Conservation (phyloP, 1,139 yeast species). For the Scheffersomyces illinoinensis region DNA sequence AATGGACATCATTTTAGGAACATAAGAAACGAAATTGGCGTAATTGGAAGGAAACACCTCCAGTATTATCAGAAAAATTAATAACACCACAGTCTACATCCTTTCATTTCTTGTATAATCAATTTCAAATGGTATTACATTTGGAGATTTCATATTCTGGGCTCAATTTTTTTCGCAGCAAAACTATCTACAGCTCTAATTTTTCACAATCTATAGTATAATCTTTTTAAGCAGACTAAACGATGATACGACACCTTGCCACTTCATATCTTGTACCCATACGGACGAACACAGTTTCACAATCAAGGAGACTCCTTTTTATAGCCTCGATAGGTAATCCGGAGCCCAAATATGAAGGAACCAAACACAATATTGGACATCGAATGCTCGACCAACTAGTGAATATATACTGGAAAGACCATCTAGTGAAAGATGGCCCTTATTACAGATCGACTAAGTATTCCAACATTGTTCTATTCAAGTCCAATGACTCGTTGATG, state of each 20-base stretch:
- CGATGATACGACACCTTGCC: constrained; percentile 6
- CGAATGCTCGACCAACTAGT: constrained; percentile 41
- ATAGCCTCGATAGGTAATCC: constrained; percentile 81
- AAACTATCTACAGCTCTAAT: background rate
- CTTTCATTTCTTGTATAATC: constrained; percentile 1
- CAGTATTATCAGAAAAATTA: background rate
- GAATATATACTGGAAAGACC: constrained; percentile 23
- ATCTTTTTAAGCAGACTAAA: background rate
- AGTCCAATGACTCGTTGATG: constrained; percentile 60
- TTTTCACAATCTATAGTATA: background rate
- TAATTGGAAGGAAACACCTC: too few relatives aligned
- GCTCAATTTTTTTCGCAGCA: background rate
- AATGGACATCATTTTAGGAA: too few relatives aligned
- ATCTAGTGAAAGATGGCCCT: constrained; percentile 10
- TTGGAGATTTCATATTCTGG: constrained; percentile 1
- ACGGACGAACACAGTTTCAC: constrained; percentile 1
- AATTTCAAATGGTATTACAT: background rate
- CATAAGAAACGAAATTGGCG: too few relatives aligned
- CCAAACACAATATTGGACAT: constrained; percentile 83
- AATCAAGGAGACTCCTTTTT: constrained; percentile 24
- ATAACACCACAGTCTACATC: constrained; percentile 1
- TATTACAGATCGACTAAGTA: constrained; percentile 21
- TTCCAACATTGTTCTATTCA: constrained; percentile 35
- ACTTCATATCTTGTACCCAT: constrained; percentile 5
- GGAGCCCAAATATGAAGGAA: constrained; percentile 55